phyloP scores from a whole-genome alignment of 495 filamentous ascomycete species.

The Penicillium canescens region DNA sequence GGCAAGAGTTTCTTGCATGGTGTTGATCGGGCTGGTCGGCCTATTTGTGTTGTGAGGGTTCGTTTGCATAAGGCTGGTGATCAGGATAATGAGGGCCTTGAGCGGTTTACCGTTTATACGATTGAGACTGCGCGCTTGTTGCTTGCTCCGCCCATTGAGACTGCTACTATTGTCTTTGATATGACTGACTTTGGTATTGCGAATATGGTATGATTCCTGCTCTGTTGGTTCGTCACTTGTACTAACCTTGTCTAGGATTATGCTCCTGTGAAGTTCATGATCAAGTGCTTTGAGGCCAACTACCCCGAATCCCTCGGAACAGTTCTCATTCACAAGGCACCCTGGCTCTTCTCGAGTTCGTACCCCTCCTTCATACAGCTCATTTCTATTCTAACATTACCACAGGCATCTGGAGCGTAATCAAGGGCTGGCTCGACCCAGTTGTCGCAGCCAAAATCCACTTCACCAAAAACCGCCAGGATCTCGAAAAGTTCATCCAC shows the following conservation, averaged over 20 bases:
- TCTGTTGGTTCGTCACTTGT: background rate
- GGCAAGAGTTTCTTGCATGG: conserved; percentile 97
- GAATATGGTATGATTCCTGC: conserved; percentile 72
- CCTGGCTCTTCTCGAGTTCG: conserved; percentile 93
- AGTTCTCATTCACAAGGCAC: conserved; percentile 95
- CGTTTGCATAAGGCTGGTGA: conserved; percentile 78
- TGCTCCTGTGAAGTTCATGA: conserved; percentile 96
- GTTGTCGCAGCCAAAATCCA: conserved; percentile 94
- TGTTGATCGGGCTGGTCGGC: conserved; percentile 77
- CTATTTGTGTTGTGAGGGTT: conserved; percentile 84
- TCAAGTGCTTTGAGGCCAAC: conserved; percentile 98
- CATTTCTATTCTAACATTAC: conserved; percentile 1
- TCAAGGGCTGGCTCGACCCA: conserved; percentile 94
- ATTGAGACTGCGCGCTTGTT: conserved; percentile 92
- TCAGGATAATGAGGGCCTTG: conserved; percentile 76
- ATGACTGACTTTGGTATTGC: conserved; percentile 90
- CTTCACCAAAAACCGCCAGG: conserved; percentile 82
- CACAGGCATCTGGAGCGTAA: conserved; percentile 82
- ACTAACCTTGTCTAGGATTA: conserved; percentile 66
- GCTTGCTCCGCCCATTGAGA: conserved; percentile 78
- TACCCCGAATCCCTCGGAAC: conserved; percentile 91
- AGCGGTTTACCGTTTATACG: conserved; percentile 87
- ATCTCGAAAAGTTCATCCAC: conserved; percentile 76
- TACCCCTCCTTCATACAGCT: background rate
- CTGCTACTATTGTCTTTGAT: conserved; percentile 90